Conservation (phyloP, 1,284 basidiomycete species). For the Waitea zeae region DNA sequence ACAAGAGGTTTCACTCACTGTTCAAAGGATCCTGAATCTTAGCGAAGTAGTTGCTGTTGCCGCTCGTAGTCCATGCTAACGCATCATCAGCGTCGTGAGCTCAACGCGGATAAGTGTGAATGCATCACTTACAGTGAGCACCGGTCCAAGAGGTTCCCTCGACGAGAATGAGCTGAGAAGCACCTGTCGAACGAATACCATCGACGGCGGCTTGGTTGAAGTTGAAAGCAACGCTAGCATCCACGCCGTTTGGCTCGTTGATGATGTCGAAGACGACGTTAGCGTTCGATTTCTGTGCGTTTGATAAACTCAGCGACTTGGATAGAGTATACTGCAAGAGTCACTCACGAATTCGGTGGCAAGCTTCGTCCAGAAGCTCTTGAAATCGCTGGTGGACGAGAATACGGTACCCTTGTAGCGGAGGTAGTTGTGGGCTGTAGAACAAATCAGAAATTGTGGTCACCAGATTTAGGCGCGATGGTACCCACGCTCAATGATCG, state of each 20-base stretch:
- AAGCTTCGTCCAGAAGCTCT: slow-evolving; percentile 4
- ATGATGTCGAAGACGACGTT: slow-evolving; percentile 43
- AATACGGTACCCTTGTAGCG: slow-evolving; percentile 33
- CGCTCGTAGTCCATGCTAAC: slow-evolving; percentile 13
- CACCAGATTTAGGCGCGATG: neutral
- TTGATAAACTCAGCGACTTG: neutral
- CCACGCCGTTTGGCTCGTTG: slow-evolving; percentile 44
- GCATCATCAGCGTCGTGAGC: too few relatives aligned
- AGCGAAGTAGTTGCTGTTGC: slow-evolving; percentile 34
- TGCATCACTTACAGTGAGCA: neutral
- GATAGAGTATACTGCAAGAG: neutral
- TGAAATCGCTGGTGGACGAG: slow-evolving; percentile 28
- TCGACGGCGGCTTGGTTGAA: slow-evolving; percentile 47
- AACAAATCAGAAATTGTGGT: neutral
- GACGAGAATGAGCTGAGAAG: slow-evolving; percentile 27
- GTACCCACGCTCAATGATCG: slow-evolving; percentile 33
- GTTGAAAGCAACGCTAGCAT: slow-evolving; percentile 24
- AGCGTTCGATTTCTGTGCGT: slow-evolving; percentile 25
- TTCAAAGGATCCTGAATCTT: slow-evolving; percentile 39
- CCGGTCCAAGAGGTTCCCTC: slow-evolving; percentile 23
- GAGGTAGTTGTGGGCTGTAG: slow-evolving; percentile 39
- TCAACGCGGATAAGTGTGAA: too few relatives aligned
- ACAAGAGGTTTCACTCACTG: slow-evolving; percentile 18
- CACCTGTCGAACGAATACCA: slow-evolving; percentile 39
- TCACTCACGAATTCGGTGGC: neutral